phyloP scores from a whole-genome alignment of 1,139 yeast species.

The Protomyces gravidus region DNA sequence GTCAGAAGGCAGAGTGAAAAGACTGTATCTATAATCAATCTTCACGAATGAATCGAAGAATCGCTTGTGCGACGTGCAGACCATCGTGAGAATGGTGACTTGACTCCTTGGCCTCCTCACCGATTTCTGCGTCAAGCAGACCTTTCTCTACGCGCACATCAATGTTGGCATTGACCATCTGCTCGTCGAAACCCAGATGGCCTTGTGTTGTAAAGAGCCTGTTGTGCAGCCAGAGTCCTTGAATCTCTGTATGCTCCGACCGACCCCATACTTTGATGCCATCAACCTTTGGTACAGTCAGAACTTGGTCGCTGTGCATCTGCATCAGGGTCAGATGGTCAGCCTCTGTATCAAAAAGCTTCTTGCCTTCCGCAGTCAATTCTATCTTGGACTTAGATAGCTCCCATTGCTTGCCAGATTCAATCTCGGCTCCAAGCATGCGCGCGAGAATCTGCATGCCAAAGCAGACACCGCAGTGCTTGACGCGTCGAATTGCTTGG shows the following conservation, averaged over 20 bases:
- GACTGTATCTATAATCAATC: neutral
- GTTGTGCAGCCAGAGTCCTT: slow-evolving; percentile 54
- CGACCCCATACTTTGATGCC: slow-evolving; percentile 50
- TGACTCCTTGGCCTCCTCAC: slow-evolving; percentile 14
- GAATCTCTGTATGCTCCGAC: slow-evolving; percentile 54
- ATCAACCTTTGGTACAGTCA: slow-evolving; percentile 47
- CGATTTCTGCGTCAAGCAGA: slow-evolving; percentile 12
- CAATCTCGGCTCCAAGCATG: slow-evolving; percentile 59
- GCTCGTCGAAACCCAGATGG: slow-evolving; percentile 71
- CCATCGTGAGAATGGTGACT: slow-evolving; percentile 27
- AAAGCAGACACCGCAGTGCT: slow-evolving; percentile 54
- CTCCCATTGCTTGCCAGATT: slow-evolving; percentile 70
- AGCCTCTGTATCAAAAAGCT: slow-evolving; percentile 40
- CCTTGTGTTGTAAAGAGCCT: slow-evolving; percentile 71
- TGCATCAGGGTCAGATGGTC: slow-evolving; percentile 48
- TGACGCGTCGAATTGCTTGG: slow-evolving; percentile 35
- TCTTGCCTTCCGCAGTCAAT: slow-evolving; percentile 42
- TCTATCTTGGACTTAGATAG: slow-evolving; percentile 55
- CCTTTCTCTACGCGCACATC: slow-evolving; percentile 28
- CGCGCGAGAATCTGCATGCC: slow-evolving; percentile 78
- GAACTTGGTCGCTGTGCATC: slow-evolving; percentile 67
- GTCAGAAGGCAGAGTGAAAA: neutral
- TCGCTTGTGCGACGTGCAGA: slow-evolving; percentile 14
- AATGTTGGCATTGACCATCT: slow-evolving; percentile 39
- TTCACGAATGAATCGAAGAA: slow-evolving; percentile 17